Conservation (phyloP, 2,329 filamentous ascomycete genomes). For the Acrocalymma vagum region DNA sequence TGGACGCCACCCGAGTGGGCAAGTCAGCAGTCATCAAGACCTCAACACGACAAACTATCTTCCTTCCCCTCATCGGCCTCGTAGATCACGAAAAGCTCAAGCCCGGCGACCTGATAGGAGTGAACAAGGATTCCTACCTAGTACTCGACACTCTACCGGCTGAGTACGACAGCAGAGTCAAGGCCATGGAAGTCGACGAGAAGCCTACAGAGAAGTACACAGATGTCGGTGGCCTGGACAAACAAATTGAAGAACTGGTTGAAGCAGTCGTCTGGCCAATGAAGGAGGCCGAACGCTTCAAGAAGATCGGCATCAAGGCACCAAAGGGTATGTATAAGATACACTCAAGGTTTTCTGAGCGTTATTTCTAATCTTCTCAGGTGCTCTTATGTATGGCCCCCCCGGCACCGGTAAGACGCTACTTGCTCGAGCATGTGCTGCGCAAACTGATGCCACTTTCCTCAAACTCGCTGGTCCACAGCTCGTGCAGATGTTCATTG, state of each 20-base stretch:
- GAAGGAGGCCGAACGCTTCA: conserved; percentile 99
- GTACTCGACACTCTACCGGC: conserved; percentile 95
- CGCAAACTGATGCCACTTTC: conserved; percentile 98
- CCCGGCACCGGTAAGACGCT: conserved; percentile 91
- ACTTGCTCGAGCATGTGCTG: conserved; percentile 92
- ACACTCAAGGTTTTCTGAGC: conserved; percentile 6
- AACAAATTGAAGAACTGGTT: conserved; percentile 98
- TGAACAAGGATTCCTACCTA: conserved; percentile 99
- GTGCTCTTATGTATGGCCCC: conserved; percentile 97
- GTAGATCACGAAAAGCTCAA: conserved; percentile 96
- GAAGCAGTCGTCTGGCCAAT: conserved; percentile 99
- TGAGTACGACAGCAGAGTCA: conserved; percentile 98
- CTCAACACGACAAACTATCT: conserved; percentile 97
- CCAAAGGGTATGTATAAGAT: conserved; percentile 78
- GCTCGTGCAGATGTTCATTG: conserved; percentile 99
- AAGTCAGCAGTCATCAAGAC: conserved; percentile 99
- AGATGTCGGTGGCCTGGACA: conserved; percentile 95
- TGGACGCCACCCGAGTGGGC: conserved; percentile 94
- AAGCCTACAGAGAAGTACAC: conserved; percentile 99
- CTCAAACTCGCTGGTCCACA: conserved; percentile 97
- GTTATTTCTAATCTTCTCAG: conserved; percentile 47
- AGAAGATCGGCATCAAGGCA: conserved; percentile 99
- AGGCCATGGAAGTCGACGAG: conserved; percentile 99
- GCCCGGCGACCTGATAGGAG: conserved; percentile 94
- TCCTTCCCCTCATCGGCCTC: conserved; percentile 93